A percentile compares a stretch with the other conserved stretches of the same genome.
These are phyloP conservation scores for Meyerozyma smithsonii DNA, from an alignment of 1,139 yeast species.

Conservation along the genomic window DNA sequence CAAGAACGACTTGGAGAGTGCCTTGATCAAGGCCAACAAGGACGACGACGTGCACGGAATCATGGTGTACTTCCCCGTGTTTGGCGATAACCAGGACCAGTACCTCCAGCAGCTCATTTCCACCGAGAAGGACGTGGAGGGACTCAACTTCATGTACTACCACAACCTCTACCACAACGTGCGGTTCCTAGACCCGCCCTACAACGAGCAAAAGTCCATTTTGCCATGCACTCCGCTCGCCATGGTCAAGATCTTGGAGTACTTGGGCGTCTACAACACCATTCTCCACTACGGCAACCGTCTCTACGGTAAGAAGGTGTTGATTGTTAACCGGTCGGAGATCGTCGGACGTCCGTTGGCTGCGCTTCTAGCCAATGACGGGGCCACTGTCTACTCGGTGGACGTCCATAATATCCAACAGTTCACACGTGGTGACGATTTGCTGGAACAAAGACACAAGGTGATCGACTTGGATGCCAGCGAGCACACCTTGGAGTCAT, in stretches of 20 bases:
- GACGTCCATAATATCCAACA: conserved; percentile 85
- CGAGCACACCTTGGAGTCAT: conserved; percentile 46
- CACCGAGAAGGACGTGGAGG: conserved; percentile 91
- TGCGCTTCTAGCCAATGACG: conserved; percentile 92
- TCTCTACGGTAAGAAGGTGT: conserved; percentile 84
- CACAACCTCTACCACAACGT: conserved; percentile 93
- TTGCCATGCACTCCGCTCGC: conserved; percentile 97
- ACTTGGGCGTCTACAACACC: conserved; percentile 79
- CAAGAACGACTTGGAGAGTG: conserved; percentile 82
- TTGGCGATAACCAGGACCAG: conserved; percentile 92
- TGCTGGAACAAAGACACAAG: conserved; percentile 76
- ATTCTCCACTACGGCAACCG: conserved; percentile 85
- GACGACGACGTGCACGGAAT: conserved; percentile 82
- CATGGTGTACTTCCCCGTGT: conserved; percentile 98
- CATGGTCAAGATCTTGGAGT: conserved; percentile 86
- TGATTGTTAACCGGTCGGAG: conserved; percentile 89
- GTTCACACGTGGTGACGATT: conserved; percentile 91
- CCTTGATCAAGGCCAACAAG: conserved; percentile 73
- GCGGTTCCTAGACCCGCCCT: conserved; percentile 68
- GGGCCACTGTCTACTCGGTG: conserved; percentile 91
- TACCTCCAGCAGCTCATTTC: conserved; percentile 88
- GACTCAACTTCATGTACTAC: conserved; percentile 83
- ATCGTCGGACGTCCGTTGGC: conserved; percentile 97
- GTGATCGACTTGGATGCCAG: conserved; percentile 62
- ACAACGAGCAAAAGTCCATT: conserved; percentile 71